Percentiles rank a stretch among this genome's conserved stretches.
These are phyloP conservation scores for Gastrolobium villosum DNA, from an alignment of 306 rosid species.

Conservation along the genomic window DNA sequence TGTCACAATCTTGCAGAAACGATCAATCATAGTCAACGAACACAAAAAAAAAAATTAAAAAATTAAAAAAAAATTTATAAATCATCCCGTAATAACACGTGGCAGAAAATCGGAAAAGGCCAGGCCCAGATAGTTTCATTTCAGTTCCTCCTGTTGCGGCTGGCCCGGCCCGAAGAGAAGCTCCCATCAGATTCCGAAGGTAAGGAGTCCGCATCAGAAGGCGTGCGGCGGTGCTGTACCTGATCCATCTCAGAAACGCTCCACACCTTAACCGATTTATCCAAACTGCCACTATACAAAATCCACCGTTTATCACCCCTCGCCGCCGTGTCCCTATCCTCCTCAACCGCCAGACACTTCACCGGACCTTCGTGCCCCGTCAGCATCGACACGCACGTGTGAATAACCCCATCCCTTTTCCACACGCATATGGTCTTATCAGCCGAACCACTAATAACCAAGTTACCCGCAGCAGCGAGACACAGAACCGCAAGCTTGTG, in stretches of 20 bases:
- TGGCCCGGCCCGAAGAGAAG: constrained; percentile 60
- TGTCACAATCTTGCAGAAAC: constrained; percentile 32
- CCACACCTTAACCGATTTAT: constrained; percentile 96
- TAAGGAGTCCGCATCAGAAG: constrained; percentile 53
- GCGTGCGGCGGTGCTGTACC: constrained; percentile 39
- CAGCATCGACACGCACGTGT: constrained; percentile 79
- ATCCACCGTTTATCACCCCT: constrained; percentile 62
- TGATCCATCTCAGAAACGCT: constrained; percentile 59
- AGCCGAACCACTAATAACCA: constrained; percentile 85
- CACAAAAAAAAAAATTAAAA: background rate
- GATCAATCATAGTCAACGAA: constrained; percentile 37
- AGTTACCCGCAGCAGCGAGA: constrained; percentile 63
- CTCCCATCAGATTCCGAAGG: constrained; percentile 72
- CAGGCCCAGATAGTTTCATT: background rate
- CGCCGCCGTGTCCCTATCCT: constrained; percentile 48
- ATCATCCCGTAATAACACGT: constrained; percentile 24
- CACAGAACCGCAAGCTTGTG: constrained; percentile 88
- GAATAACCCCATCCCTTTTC: constrained; percentile 71
- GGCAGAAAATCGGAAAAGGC: background rate
- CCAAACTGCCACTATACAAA: constrained; percentile 92
- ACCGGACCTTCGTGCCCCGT: constrained; percentile 91
- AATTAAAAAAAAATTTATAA: background rate
- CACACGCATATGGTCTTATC: constrained; percentile 90
- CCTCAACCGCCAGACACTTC: constrained; percentile 83
- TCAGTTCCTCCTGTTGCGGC: constrained; percentile 46